Evolutionary conservation across 2,329 filamentous ascomycete species (phyloP).

Genomic region (Penicillium sp.): DNA sequence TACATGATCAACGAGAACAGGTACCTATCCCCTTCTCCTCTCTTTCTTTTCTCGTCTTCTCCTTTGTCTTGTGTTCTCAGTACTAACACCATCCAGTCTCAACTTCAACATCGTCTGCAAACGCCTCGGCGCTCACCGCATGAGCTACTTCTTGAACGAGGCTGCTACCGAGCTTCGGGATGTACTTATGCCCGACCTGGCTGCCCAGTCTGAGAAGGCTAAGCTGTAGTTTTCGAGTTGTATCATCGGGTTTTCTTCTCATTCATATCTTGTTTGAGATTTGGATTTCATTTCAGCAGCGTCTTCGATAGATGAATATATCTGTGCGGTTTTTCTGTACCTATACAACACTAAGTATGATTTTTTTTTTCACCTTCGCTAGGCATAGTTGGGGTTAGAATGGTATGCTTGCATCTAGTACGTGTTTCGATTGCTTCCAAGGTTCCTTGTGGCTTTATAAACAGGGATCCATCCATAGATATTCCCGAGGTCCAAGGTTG

Average conservation of each 20-base stretch:
- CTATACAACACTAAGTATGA: background rate
- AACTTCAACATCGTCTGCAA: constrained; percentile 99
- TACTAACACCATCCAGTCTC: constrained; percentile 57
- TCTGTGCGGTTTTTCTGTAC: constrained; percentile 3
- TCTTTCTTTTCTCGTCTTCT: background rate
- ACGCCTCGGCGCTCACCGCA: constrained; percentile 81
- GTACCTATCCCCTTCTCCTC: constrained; percentile 46
- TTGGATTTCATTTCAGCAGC: constrained; percentile 9
- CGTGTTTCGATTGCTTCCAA: too few relatives aligned
- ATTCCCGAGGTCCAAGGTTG: too few relatives aligned
- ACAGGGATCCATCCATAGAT: too few relatives aligned
- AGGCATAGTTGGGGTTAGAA: too few relatives aligned
- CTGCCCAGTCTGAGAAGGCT: constrained; percentile 70
- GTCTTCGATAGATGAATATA: constrained; percentile 18
- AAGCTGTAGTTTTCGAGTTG: constrained; percentile 65
- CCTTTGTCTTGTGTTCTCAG: background rate
- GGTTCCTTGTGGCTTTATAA: too few relatives aligned
- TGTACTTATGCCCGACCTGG: constrained; percentile 73
- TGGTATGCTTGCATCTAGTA: too few relatives aligned
- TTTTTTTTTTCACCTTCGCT: background rate
- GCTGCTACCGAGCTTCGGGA: constrained; percentile 88
- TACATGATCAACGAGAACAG: constrained; percentile 99
- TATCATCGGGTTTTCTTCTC: background rate
- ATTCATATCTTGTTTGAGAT: background rate
- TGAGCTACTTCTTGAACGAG: constrained; percentile 96